Percentiles rank a stretch among this genome's conserved stretches.
phyloP scores from a whole-genome alignment of 2,329 filamentous ascomycete species.

The Pseudogymnoascus sp. region DNA sequence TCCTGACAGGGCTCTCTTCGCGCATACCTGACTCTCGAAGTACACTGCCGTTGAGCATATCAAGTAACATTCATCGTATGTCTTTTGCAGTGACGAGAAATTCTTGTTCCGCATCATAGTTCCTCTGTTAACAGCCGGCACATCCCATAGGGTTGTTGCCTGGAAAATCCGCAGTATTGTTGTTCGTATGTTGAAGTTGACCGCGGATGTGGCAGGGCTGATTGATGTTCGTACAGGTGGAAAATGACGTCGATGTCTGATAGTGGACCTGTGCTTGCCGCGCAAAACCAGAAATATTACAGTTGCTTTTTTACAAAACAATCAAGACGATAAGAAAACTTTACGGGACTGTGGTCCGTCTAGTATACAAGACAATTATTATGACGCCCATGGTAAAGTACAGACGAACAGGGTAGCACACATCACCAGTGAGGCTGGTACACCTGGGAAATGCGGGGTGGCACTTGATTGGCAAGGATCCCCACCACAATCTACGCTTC shows the following conservation, averaged over 20 bases:
- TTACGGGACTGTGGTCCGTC: background rate
- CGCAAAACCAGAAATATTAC: conserved; percentile 2
- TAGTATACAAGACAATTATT: background rate
- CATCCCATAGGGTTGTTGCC: conserved; percentile 1
- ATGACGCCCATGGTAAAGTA: background rate
- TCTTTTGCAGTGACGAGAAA: conserved; percentile 80
- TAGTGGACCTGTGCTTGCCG: conserved; percentile 5
- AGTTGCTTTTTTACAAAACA: background rate
- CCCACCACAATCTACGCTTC: conserved; percentile 2
- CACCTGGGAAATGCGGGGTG: background rate
- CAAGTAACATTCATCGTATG: conserved; percentile 92
- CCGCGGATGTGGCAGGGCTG: background rate
- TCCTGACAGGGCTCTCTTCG: background rate
- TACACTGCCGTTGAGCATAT: conserved; percentile 93
- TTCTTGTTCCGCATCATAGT: conserved; percentile 45
- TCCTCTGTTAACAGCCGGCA: conserved; percentile 2
- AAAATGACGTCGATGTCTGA: conserved; percentile 5
- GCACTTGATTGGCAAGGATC: background rate
- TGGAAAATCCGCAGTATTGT: background rate
- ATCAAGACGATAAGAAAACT: background rate
- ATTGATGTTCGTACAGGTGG: conserved; percentile 2
- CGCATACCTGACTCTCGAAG: conserved; percentile 77
- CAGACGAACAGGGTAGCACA: conserved; percentile 1
- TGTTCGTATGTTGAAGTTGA: conserved; percentile 1
- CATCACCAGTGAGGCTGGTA: background rate